phyloP scores from a whole-genome alignment of 2,329 filamentous ascomycete species.

The Akanthomyces muscarius region DNA sequence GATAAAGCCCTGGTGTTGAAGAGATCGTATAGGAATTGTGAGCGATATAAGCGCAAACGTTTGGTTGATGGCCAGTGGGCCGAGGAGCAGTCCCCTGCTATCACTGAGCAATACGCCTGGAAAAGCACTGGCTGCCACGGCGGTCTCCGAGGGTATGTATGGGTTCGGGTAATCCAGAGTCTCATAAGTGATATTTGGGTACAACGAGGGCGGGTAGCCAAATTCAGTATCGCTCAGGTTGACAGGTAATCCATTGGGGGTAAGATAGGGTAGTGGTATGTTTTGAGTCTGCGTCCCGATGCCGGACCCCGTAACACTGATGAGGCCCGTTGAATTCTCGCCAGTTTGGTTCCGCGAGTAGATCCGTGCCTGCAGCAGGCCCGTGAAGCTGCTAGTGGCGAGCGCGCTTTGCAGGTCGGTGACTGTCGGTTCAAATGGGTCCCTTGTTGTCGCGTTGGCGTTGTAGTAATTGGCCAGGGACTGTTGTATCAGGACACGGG shows the following conservation, averaged over 20 bases:
- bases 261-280: constrained; percentile 59
- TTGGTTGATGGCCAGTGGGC: constrained; percentile 68
- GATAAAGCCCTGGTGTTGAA: constrained; percentile 56
- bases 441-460: constrained; percentile 47
- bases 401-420: constrained; percentile 71
- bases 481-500: constrained; percentile 56
- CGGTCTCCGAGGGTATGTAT: constrained; percentile 37
- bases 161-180: constrained; percentile 40
- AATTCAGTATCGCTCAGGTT: constrained; percentile 56
- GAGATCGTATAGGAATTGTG: constrained; percentile 73
- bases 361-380: constrained; percentile 67
- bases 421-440: constrained; percentile 58
- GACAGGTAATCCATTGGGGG: constrained; percentile 53
- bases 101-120: constrained; percentile 46
- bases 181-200: constrained; percentile 72
- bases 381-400: constrained; percentile 51
- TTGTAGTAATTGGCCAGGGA: constrained; percentile 49
- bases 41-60: constrained; percentile 74
- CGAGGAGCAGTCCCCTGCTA: constrained; percentile 63
- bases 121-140: constrained; percentile 46
- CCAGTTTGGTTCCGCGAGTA: constrained; percentile 66
- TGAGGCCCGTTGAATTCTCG: constrained; percentile 45
- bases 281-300: constrained; percentile 30
- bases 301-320: constrained; percentile 58
- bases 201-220: constrained; percentile 71